Percentiles rank a stretch among this genome's conserved stretches.
Evolutionary conservation across 2,329 filamentous ascomycete species (phyloP).

Genomic region (Ophiognomonia clavigignenti-juglandacearum): DNA sequence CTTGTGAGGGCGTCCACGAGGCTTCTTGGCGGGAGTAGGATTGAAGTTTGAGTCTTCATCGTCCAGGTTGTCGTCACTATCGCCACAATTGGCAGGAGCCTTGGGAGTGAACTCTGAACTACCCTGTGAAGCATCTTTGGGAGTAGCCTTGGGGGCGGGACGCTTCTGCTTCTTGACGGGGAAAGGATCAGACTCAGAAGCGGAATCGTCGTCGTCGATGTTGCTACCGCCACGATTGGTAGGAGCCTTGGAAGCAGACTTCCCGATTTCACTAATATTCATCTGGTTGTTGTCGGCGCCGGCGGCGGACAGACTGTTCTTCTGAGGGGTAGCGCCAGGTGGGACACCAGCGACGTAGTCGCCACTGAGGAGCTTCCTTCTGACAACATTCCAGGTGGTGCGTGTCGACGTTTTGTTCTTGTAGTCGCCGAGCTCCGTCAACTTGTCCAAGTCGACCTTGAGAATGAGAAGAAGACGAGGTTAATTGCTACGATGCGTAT

Average conservation of each 20-base stretch:
- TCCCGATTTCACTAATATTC: no score
- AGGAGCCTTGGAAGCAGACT: no score
- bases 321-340: background rate
- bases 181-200: no score
- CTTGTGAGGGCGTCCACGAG: background rate
- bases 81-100: no score
- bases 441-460: slow-evolving; percentile 4
- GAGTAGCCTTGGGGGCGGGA: background rate
- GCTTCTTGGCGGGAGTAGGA: slow-evolving; percentile 1
- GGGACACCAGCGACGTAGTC: no score
- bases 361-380: slow-evolving; percentile 2
- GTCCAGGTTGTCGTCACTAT: background rate
- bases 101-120: no score
- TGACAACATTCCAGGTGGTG: background rate
- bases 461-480: background rate
- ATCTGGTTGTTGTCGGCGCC: no score
- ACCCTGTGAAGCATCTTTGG: no score
- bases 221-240: no score
- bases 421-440: slow-evolving; percentile 2
- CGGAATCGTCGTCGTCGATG: no score
- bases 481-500: background rate
- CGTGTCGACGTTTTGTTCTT: background rate
- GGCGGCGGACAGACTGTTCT: no score
- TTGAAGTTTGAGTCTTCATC: background rate
- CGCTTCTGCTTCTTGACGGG: no score